These are phyloP conservation scores for Castanea crenata DNA, from an alignment of 306 rosid genomes.

Conservation along the genomic window DNA sequence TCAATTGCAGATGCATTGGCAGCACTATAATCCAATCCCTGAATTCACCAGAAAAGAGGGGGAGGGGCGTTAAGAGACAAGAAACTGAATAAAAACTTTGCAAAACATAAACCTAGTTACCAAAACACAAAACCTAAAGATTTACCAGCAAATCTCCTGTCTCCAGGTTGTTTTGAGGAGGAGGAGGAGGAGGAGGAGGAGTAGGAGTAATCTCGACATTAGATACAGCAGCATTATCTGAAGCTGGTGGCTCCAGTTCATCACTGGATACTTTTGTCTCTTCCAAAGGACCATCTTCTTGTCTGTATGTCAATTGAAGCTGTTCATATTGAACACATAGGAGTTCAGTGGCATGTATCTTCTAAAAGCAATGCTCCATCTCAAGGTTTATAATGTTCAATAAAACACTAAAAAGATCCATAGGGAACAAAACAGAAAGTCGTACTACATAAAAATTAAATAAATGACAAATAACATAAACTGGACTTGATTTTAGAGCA, in stretches of 20 bases:
- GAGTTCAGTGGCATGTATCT: conserved; percentile 14
- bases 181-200: conserved; percentile 45
- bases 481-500: not conserved
- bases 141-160: conserved; percentile 89
- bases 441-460: not conserved
- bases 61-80: not conserved
- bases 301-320: conserved; percentile 92
- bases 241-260: conserved; percentile 57
- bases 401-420: not conserved
- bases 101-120: conserved; percentile 9
- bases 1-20: conserved; percentile 72
- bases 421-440: not conserved
- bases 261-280: conserved; percentile 54
- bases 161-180: conserved; percentile 49
- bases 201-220: conserved; percentile 46
- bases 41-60: conserved; percentile 27
- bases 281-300: conserved; percentile 66
- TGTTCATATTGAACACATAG: conserved; percentile 39
- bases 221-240: conserved; percentile 43
- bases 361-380: conserved; percentile 6
- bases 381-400: not conserved
- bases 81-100: not conserved
- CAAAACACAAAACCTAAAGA: conserved; percentile 9
- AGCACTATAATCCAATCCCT: conserved; percentile 73
- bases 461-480: not conserved